Base-by-base conservation (phyloP, 495 filamentous ascomycete genomes). In the Tuber microsphaerosporum region DNA sequence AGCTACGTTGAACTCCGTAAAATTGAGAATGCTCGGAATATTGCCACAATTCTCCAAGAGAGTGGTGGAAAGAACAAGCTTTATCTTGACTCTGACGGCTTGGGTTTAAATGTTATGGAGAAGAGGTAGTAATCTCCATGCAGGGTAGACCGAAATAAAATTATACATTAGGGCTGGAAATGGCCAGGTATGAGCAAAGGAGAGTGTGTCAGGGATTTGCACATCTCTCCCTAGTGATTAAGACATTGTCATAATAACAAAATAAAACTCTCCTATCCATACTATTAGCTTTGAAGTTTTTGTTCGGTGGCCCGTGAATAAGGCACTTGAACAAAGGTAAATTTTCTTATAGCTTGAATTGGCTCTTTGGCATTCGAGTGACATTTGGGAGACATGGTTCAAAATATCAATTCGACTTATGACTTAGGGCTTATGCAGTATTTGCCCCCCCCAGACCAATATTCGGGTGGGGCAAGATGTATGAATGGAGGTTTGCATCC, bases 1-100 rank as follows among this genome's bases (percentile, higher is more conserved):
- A 92, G 92, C 75, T 99, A 99, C 84, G 92, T 99, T 75, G 95
- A 98, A 85, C 88, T 99, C 81, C 91, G 94, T 84, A 93, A 94
- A 87, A 96, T 99, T 82, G 95, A 99, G 87, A 99, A 97, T 81
- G 95, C 95, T 0, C 88, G 92, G 80, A 88, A 89, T 31, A 96
- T 99, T 83, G 96, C 95, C 2, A 83, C 85, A 72, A 90, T 96
- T 61, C 79, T 99, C 75, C 92, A 97, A 83, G 92, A 94, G 84
- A 88, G 87, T 73, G 93, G 93, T 73, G 92, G 93, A 84, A 90
- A 88, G 88, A 99, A 99, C 87, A 97, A 96, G 87, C 86, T 99
- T 70, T 94, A 97, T 82, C 87, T 99, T 75, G 96, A 99, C 77
- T 88, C 91, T 5, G 91, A 94, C 82, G 94, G 93, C 26, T 85